phyloP scores from a whole-genome alignment of 352 stramenopile genomes.

The Aphanomyces stellatus region DNA sequence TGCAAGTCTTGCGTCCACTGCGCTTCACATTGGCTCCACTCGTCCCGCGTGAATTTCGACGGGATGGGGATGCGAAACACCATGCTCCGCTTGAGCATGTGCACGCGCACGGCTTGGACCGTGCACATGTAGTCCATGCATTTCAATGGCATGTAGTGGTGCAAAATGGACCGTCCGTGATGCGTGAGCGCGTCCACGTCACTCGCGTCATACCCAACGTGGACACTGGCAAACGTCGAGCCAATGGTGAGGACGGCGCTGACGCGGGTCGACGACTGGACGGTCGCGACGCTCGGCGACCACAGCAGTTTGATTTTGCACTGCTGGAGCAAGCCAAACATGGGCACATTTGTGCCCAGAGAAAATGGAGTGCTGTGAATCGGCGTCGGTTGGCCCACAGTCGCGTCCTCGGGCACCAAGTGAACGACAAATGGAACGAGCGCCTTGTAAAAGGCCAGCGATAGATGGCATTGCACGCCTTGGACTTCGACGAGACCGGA shows the following conservation, averaged over 20 bases:
- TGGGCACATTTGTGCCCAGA: conserved; percentile 22
- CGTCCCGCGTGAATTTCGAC: not conserved
- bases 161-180: not conserved
- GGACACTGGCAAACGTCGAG: not conserved
- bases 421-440: conserved; percentile 27
- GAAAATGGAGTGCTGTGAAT: too few relatives aligned
- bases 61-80: not conserved
- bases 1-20: not conserved
- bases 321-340: not conserved
- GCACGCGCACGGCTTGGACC: not conserved
- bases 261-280: not conserved
- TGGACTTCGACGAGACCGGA: conserved; percentile 64
- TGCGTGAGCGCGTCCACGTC: not conserved
- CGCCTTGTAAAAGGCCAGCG: conserved; percentile 35
- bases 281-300: not conserved
- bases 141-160: conserved; percentile 1
- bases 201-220: not conserved
- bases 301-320: conserved; percentile 1
- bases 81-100: not conserved
- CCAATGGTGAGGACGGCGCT: not conserved
- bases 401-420: too few relatives aligned
- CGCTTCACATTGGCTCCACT: not conserved
- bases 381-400: too few relatives aligned
- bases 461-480: conserved; percentile 58
- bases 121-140: not conserved